These are phyloP conservation scores for Isochrysis galbana DNA, from an alignment of 78 protist species.

Conservation along the genomic window DNA sequence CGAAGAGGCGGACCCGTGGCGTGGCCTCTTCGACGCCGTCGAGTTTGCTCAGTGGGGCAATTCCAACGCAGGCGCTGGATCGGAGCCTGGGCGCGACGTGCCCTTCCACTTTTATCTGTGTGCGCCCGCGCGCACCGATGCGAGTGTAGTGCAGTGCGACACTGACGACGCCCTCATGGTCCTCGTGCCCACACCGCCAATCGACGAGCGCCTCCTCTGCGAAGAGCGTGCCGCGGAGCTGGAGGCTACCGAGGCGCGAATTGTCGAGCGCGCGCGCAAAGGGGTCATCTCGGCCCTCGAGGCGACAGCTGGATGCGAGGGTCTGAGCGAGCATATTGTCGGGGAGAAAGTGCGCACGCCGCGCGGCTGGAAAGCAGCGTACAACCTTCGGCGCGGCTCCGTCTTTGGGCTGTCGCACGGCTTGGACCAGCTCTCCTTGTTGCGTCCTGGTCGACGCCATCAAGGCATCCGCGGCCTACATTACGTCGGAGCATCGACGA, in stretches of 20 bases:
- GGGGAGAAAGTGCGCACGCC: background rate
- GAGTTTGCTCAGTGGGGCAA: background rate
- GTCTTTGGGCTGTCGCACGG: slow-evolving; percentile 11
- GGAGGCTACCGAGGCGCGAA: background rate
- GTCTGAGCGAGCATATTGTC: background rate
- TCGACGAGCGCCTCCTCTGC: background rate
- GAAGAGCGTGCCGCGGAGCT: background rate
- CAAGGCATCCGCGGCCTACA: background rate
- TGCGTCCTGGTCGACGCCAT: background rate
- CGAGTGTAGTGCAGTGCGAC: background rate
- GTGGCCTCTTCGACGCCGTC: background rate
- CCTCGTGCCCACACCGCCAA: background rate
- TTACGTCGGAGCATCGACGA: background rate
- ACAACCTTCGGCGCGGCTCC: slow-evolving; percentile 1
- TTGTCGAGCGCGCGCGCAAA: background rate
- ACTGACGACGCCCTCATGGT: background rate
- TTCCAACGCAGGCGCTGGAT: background rate
- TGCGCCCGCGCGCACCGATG: background rate
- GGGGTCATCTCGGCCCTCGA: background rate
- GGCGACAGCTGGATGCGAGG: background rate
- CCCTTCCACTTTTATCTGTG: background rate
- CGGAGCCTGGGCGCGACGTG: too few species aligned
- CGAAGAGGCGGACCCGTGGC: background rate
- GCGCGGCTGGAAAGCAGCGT: background rate
- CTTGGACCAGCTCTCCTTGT: background rate